These are phyloP conservation scores for Multifurca ochricompacta DNA, from an alignment of 768 basidiomycete genomes.

Conservation along the genomic window DNA sequence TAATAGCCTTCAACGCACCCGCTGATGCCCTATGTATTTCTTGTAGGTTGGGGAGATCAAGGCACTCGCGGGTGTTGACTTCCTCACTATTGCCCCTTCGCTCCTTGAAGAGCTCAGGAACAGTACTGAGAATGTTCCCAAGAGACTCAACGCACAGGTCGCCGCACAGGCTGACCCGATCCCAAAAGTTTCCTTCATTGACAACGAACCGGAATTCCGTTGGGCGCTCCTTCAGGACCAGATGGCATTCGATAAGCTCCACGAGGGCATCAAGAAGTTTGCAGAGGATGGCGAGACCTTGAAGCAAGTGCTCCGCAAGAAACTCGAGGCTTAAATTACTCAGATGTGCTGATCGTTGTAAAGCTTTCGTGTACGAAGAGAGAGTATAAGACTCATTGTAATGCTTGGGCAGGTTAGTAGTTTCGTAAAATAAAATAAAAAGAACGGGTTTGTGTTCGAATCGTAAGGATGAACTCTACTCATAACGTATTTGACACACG, in stretches of 20 bases:
- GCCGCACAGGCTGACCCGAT: slow-evolving; percentile 54
- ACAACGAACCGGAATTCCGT: slow-evolving; percentile 95
- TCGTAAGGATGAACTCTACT: background rate
- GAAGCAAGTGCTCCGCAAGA: slow-evolving; percentile 71
- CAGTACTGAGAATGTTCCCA: slow-evolving; percentile 68
- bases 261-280: slow-evolving; percentile 98
- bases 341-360: background rate
- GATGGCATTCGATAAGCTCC: slow-evolving; percentile 99
- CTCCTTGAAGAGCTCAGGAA: slow-evolving; percentile 92
- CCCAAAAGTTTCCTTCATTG: slow-evolving; percentile 74
- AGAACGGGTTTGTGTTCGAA: background rate
- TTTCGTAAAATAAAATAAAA: slow-evolving; percentile 1
- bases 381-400: background rate
- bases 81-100: slow-evolving; percentile 87
- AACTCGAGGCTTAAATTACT: slow-evolving; percentile 40
- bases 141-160: slow-evolving; percentile 67
- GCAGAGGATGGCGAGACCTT: slow-evolving; percentile 90
- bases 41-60: slow-evolving; percentile 82
- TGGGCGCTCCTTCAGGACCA: slow-evolving; percentile 87
- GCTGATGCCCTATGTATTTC: background rate
- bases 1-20: background rate
- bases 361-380: background rate
- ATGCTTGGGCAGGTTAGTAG: background rate
- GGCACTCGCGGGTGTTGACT: slow-evolving; percentile 93
- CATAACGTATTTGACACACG: too few species aligned